These are phyloP conservation scores for Psidium guajava DNA, from an alignment of 345 rosid species.

Conservation along the genomic window DNA sequence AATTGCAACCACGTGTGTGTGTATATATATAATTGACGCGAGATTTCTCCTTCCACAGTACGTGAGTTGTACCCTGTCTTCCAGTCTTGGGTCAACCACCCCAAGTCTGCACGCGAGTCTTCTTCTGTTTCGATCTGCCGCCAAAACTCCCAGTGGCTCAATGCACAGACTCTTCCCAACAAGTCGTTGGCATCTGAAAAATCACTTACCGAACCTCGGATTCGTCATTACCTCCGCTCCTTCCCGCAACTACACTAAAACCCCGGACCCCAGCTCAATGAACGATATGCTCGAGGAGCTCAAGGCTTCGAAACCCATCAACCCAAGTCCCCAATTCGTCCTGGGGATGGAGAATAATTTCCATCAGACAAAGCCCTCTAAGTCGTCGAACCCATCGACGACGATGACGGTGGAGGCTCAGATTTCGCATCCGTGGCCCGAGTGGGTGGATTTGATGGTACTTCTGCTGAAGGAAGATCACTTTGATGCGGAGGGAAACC, in stretches of 20 bases:
- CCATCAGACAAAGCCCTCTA: not conserved
- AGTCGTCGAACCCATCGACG: not conserved
- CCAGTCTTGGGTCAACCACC: not conserved
- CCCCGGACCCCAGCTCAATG: constrained; percentile 3
- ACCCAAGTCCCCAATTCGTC: not conserved
- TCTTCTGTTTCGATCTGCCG: not conserved
- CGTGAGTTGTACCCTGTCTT: not conserved
- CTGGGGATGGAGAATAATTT: not conserved
- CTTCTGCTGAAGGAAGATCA: constrained; percentile 45
- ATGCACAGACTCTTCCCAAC: constrained; percentile 25
- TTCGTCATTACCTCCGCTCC: constrained; percentile 7
- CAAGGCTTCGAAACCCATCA: constrained; percentile 9
- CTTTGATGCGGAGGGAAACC: constrained; percentile 35
- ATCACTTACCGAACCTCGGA: not conserved
- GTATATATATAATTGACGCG: not conserved
- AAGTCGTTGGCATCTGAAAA: constrained; percentile 1
- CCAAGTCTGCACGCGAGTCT: not conserved
- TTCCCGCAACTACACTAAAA: constrained; percentile 13
- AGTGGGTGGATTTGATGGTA: constrained; percentile 69
- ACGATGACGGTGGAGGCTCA: not conserved
- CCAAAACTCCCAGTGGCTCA: not conserved
- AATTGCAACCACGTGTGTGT: too few relatives aligned
- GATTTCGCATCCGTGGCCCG: constrained; percentile 72
- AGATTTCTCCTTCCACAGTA: not conserved
- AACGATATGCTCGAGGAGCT: constrained; percentile 12